phyloP scores from a whole-genome alignment of 306 rosid species.

The Amphicarpaea edgeworthii region DNA sequence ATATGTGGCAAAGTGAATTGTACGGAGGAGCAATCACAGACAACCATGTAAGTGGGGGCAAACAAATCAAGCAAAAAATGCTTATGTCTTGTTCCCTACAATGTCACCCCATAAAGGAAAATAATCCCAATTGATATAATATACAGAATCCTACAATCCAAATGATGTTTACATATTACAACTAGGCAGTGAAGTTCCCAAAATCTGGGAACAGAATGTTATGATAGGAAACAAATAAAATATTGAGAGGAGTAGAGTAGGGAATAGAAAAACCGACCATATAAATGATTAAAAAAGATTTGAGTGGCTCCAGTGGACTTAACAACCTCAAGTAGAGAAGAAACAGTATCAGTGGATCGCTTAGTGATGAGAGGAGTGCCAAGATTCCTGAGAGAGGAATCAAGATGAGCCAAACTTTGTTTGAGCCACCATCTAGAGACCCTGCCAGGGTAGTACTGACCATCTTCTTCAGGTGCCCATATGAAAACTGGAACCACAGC shows the following conservation, averaged over 20 bases:
- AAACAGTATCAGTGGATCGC: slow-evolving; percentile 72
- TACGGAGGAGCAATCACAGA: slow-evolving; percentile 11
- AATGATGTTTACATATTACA: not conserved
- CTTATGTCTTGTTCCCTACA: not conserved
- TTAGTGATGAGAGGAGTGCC: slow-evolving; percentile 80
- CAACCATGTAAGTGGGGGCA: not conserved
- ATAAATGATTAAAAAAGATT: slow-evolving; percentile 83
- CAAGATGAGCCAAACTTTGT: slow-evolving; percentile 80
- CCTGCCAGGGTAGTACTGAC: slow-evolving; percentile 79
- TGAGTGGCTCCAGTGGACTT: slow-evolving; percentile 85
- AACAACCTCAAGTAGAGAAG: slow-evolving; percentile 77
- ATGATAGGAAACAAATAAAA: not conserved
- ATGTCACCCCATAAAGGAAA: slow-evolving; percentile 8
- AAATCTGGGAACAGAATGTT: not conserved
- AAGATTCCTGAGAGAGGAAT: slow-evolving; percentile 73
- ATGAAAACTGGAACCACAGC: slow-evolving; percentile 76
- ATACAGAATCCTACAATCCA: not conserved
- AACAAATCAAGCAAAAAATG: not conserved
- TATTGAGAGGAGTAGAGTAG: not conserved
- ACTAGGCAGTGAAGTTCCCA: not conserved
- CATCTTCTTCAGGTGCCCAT: slow-evolving; percentile 97
- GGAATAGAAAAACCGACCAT: slow-evolving; percentile 59
- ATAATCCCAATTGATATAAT: slow-evolving; percentile 15
- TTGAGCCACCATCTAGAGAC: slow-evolving; percentile 96
- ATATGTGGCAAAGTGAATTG: slow-evolving; percentile 2